Evolutionary conservation across 1,284 basidiomycete species (phyloP), one percentile per base, ranked within the genome.

Genomic region (Agroathelia rolfsii): DNA sequence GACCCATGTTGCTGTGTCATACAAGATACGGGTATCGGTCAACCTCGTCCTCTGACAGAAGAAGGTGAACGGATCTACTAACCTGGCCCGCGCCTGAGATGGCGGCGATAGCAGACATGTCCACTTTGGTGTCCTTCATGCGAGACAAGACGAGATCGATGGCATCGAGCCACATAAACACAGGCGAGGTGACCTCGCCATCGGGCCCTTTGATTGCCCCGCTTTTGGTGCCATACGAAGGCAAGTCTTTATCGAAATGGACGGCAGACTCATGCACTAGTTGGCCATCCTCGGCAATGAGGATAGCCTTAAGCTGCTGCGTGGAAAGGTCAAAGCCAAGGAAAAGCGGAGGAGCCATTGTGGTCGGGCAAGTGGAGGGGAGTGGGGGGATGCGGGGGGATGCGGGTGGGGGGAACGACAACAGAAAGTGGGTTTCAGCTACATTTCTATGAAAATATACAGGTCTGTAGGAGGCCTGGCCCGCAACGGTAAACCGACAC

Each of bases 261-360:
- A 93, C 78, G 6, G 78, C 66, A 10, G 72, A 65, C 52, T 92
- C 83, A 45, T 79, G 69, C 3, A 86, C 61, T 29, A 86, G 66
- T 13, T 62, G 55, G 24, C 72, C 69, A 33, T 76, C 62, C 24
- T 72, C 61, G 14, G 72, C 59, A 41, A 86, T 69, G 27, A 90
- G 52, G 26, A 82, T 63, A 5, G 74, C 79, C 55, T 92, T 93
- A 45, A 92, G 69, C 34, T 85, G 81, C 51, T 95, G 88, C 0
- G 87, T 93, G 5, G 84, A 88, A 28, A 88, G 69, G 55, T 94
- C 88, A 36, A 93, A 67, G 9, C 89, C 88, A 16, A 93, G 76
- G 53, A 89, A 90, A 35, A 82, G 71, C 6, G 64, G 64, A 13
- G 43, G 46, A 8, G 35, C 39, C 27, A 41, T 37, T 46, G 45